A percentile compares a stretch with the other conserved stretches of the same genome.
These are phyloP conservation scores for cucumber (Cucumis sativus) DNA, from an alignment of 306 rosid species.

Conservation along the genomic window Cucumber_9930_V3 NC_026657.2:29255001-29255500, in stretches of 20 bases:
- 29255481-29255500: constrained; percentile 16
- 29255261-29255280: constrained; percentile 14
- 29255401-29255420: neutral
- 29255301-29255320: constrained; percentile 6
- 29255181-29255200: constrained; percentile 25
- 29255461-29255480: constrained; percentile 15
- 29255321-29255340: constrained; percentile 1
- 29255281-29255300: constrained; percentile 17
- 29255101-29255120: constrained; percentile 23
- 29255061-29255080: constrained; percentile 24
- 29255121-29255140: constrained; percentile 20
- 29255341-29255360: neutral
- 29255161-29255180: constrained; percentile 22
- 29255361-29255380: constrained; percentile 15
- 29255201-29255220: constrained; percentile 9
- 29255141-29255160: constrained; percentile 14
- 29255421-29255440: neutral
- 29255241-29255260: constrained; percentile 13
- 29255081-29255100: constrained; percentile 21
- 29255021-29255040: constrained; percentile 26
- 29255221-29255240: constrained; percentile 21
- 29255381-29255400: neutral
- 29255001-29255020: constrained; percentile 38
- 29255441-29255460: constrained; percentile 4
- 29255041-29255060: constrained; percentile 29